Base-by-base conservation (phyloP, 352 stramenopile species). In the Phytophthora tentaculata region DNA sequence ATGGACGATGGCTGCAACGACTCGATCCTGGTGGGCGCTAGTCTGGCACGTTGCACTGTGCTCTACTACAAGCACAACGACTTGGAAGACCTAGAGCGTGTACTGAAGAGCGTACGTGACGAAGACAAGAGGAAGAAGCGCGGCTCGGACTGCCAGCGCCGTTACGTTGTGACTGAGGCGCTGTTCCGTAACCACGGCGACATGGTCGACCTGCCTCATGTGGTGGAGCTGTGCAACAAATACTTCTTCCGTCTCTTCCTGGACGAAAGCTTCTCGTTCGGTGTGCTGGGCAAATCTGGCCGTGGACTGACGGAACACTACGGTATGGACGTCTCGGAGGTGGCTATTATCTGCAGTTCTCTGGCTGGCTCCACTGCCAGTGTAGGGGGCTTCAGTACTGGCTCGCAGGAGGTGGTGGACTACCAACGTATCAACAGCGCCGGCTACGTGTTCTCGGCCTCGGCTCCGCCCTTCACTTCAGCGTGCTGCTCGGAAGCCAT, bases 361-460 rank as follows among this genome's bases (percentile, higher is more conserved):
- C 73, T 99, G 22, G 92, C 97, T 55, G 97, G 96, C 57, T 85
- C 96, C 1, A 72, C 98, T 3, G 96, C 94, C 6, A 97, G 88
- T 61, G 91, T 99, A 51, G 98, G 98, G 22, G 98, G 98, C 48
- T 96, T 99, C 61, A 99, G 96, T 62, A 96, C 98, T 39, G 98
- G 98, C 13, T 97, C 89, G 53, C 88, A 97, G 69, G 97, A 99
- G 61, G 94, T 99, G 6, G 95, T 99, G 10, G 96, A 99, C 79
- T 98, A 99, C 86, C 98, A 99, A 81, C 93, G 98, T 51, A 89
- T 99, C 32, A 98, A 96, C 70, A 98, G 95, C 41, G 97, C 97
- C 6, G 97, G 97, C 52, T 99, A 99, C 79, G 98, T 97, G 68
- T 99, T 99, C 80, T 99, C 95, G 64, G 98, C 98, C n/a, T 98